Base-by-base conservation (phyloP, 495 filamentous ascomycete species). In the Entonaema liquescens region DNA sequence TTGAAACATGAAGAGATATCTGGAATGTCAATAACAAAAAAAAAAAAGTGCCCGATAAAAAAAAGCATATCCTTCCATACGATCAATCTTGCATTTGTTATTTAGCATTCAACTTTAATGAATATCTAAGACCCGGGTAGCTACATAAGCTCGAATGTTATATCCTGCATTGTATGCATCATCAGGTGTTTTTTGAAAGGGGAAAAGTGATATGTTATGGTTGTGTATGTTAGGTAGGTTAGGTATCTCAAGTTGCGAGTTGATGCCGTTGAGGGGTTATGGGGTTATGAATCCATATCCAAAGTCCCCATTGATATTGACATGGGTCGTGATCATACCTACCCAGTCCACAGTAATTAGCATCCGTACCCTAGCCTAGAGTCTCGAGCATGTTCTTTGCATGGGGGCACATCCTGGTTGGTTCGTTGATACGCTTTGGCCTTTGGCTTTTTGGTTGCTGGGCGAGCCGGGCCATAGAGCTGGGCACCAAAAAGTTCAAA, bases 341-440 rank as follows among this genome's bases (percentile, higher is more conserved):
- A 29, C 49, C 49, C 26, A 53, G 49, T 53, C 25, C 49, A 53
- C 29, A 53, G 50, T 56, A 64, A 68, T 68, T 73, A 62, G 26
- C 50, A 65, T 53, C 52, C 57, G 61, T 44, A 72, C 38, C 70
- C 65, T 68, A 35, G 64, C 52, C 49, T 1, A 64, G 44, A 68
- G 70, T 72, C 65, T 72, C 70, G 70, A 73, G 65, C 64, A 68
- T 52, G 56, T 68, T 68, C 70, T 50, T 11, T 68, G 52, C 70
- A 67, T 68, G 70, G 65, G 65, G 61, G 26, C n/a, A 47, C 19
- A 47, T 3, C 23, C 65, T 29, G 49, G 64, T 42, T 57, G 40
- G 49, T 68, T 65, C 17, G 49, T 56, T 36, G 65, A 68, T 68
- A 67, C 65, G 70, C 70, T 68, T 62, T 73, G 61, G 61, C 65